phyloP scores from a whole-genome alignment of 2,329 filamentous ascomycete species.

The Fusarium sp. region DNA sequence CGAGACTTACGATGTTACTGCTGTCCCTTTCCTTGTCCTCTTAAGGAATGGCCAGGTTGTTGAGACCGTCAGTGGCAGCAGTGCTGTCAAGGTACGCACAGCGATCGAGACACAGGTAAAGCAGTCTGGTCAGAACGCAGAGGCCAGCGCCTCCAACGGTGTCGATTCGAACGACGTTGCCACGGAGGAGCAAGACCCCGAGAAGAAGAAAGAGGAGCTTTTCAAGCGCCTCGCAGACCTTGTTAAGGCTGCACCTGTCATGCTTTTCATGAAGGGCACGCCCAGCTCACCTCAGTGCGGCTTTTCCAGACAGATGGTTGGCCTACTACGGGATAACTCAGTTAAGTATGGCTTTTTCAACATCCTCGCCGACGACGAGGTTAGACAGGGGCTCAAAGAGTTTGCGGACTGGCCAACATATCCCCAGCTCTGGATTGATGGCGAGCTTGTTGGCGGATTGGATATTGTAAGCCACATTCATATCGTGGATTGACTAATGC shows the following conservation, averaged over 20 bases:
- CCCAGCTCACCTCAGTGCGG: constrained; percentile 89
- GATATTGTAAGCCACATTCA: constrained; percentile 83
- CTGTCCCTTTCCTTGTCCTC: constrained; percentile 92
- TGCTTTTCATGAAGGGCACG: constrained; percentile 99
- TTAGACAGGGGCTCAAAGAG: constrained; percentile 95
- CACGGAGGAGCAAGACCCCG: constrained; percentile 65
- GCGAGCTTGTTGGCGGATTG: constrained; percentile 90
- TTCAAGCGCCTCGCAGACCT: constrained; percentile 84
- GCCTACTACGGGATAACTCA: constrained; percentile 85
- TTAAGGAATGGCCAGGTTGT: constrained; percentile 80
- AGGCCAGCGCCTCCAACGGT: constrained; percentile 54
- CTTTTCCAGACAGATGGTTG: constrained; percentile 92
- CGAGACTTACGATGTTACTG: constrained; percentile 93
- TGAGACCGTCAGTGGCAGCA: constrained; percentile 90
- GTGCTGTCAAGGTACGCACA: constrained; percentile 84
- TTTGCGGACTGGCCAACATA: constrained; percentile 99
- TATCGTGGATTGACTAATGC: constrained; percentile 6
- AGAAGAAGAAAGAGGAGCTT: constrained; percentile 83
- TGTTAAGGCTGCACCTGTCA: constrained; percentile 95
- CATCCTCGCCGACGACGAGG: constrained; percentile 96
- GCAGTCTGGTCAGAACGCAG: constrained; percentile 53
- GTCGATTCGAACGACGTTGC: constrained; percentile 55
- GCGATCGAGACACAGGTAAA: constrained; percentile 87
- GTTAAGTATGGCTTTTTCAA: constrained; percentile 99
- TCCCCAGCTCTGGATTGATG: constrained; percentile 92